Percentiles rank a stretch among this genome's conserved stretches.
Evolutionary conservation across 2,329 filamentous ascomycete species (phyloP).

Genomic region (Chaetomiaceae sp.): DNA sequence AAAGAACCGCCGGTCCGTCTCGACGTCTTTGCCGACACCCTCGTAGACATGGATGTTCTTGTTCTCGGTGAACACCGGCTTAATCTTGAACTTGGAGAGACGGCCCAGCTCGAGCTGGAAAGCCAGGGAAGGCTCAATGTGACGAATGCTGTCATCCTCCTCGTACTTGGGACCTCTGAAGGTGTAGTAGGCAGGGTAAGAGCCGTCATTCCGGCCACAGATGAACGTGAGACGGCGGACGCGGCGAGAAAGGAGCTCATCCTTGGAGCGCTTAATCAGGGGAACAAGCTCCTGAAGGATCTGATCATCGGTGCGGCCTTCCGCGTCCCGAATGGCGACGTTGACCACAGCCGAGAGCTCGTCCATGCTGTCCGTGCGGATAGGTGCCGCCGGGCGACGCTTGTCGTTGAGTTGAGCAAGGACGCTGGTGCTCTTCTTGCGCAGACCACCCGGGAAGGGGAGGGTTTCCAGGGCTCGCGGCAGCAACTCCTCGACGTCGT

Average conservation of each 20-base stretch:
- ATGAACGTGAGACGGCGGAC: conserved; percentile 94
- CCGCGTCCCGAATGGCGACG: conserved; percentile 82
- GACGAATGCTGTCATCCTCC: conserved; percentile 93
- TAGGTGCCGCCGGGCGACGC: conserved; percentile 53
- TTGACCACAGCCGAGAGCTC: conserved; percentile 92
- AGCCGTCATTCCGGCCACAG: conserved; percentile 88
- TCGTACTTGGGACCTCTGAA: conserved; percentile 89
- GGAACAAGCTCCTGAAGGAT: conserved; percentile 69
- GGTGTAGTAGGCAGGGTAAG: conserved; percentile 95
- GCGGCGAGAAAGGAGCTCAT: conserved; percentile 73
- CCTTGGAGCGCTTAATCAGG: conserved; percentile 74
- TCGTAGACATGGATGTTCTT: conserved; percentile 99
- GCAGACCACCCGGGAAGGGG: conserved; percentile 48
- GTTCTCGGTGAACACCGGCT: conserved; percentile 98
- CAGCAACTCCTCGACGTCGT: conserved; percentile 86
- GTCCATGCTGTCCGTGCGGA: conserved; percentile 56
- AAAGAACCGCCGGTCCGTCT: conserved; percentile 98
- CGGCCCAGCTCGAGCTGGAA: conserved; percentile 97
- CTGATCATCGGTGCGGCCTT: conserved; percentile 77
- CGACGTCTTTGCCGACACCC: conserved; percentile 87
- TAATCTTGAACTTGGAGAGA: conserved; percentile 95
- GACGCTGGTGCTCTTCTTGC: conserved; percentile 55
- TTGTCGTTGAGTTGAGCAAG: conserved; percentile 70
- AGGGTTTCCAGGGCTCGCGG: conserved; percentile 80
- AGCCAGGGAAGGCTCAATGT: conserved; percentile 91